Percentiles rank a stretch among this genome's conserved stretches.
Evolutionary conservation across 2,329 filamentous ascomycete genomes (phyloP).

Genomic region (Fusarium torulosum): DNA sequence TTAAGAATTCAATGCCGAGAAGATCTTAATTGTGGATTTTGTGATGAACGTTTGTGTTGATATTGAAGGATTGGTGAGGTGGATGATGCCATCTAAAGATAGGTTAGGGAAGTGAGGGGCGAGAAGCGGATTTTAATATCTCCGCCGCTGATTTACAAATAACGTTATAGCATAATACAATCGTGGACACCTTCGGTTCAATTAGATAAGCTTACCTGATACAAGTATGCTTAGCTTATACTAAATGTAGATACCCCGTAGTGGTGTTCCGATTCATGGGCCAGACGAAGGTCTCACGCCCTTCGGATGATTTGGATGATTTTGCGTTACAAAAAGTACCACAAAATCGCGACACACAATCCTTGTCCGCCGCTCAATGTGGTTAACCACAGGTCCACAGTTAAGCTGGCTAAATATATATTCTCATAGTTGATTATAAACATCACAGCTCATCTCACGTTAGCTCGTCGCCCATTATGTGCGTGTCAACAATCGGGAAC

Average conservation of each 20-base stretch:
- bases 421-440: not conserved
- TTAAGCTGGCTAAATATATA: not conserved
- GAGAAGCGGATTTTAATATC: constrained; percentile 3
- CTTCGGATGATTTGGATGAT: constrained; percentile 2
- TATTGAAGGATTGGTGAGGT: no score
- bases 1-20: rapidly evolving
- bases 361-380: not conserved
- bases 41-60: not conserved
- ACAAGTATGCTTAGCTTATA: not conserved
- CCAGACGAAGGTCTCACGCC: not conserved
- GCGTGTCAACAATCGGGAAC: constrained; percentile 45
- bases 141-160: not conserved
- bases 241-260: no score
- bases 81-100: not conserved
- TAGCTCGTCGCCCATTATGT: constrained; percentile 29
- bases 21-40: not conserved
- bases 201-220: not conserved
- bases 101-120: constrained; percentile 8
- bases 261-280: not conserved
- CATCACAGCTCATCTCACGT: not conserved
- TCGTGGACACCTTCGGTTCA: no score
- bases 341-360: not conserved
- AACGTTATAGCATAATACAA: constrained; percentile 19
- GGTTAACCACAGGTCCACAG: not conserved
- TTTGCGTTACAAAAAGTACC: not conserved